phyloP scores from a whole-genome alignment of 345 rosid genomes.

The Crucihimalaya himalaica region DNA sequence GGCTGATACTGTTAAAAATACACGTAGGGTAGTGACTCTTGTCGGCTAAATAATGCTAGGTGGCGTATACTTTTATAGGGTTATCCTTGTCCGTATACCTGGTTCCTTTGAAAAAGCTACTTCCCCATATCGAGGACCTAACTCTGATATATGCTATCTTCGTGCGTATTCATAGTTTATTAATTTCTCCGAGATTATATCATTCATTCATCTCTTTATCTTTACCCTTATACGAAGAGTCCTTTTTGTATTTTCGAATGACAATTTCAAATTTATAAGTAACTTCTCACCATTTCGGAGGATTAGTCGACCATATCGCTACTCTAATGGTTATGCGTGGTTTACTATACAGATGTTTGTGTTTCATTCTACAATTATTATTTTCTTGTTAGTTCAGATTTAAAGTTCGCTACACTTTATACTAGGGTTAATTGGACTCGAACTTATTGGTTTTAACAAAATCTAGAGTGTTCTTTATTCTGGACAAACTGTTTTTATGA shows the following conservation, averaged over 20 bases:
- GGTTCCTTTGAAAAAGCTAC: conserved; percentile 28
- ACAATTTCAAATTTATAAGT: not conserved
- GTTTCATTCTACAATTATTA: not conserved
- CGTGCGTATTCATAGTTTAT: conserved; percentile 9
- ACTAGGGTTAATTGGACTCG: not conserved
- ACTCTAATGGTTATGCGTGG: not conserved
- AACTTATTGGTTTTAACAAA: not conserved
- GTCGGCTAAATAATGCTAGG: conserved; percentile 32
- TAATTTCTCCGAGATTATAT: not conserved
- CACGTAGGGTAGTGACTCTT: conserved; percentile 25
- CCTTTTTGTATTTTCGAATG: not conserved
- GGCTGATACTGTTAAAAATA: not conserved
- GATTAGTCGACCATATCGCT: conserved; percentile 16
- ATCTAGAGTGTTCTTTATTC: not conserved
- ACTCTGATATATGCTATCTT: conserved; percentile 25
- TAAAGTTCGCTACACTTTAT: not conserved
- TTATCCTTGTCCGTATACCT: conserved; percentile 29
- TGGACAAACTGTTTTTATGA: too few species aligned
- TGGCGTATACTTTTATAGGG: not conserved
- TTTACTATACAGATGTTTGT: not conserved
- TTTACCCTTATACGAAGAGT: conserved; percentile 18
- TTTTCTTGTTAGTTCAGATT: not conserved
- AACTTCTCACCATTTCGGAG: conserved; percentile 14
- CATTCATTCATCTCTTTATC: conserved; percentile 15
- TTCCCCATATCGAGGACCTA: conserved; percentile 36